Base-by-base conservation (phyloP, 106 monocot genomes). In the Iris macrosiphon region DNA sequence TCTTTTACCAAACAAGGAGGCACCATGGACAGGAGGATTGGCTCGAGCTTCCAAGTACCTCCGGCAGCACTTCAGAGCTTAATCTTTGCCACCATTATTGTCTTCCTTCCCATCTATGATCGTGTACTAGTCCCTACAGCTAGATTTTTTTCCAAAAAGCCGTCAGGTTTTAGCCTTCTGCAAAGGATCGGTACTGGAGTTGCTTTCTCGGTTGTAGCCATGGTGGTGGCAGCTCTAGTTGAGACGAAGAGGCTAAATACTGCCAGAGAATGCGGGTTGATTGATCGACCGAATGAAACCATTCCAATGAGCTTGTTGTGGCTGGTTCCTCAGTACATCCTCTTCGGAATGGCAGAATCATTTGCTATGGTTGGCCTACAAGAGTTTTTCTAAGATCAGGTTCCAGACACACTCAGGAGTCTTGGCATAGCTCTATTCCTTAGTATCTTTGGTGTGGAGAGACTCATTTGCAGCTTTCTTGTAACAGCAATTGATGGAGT, bases 161-260 rank as follows among this genome's bases (percentile, higher is more conserved):
- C 52, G 28, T 30, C 52, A 30, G 52, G 52, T 31, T 30, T 52
- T 22, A 31, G 30, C 1, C 28, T n/a, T 13, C 52, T 52, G 15
- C 52, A 52, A 52, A 27, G 52, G n/a, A 52, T 52, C 4, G 52
- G 52, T 31, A 52, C 30, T 0, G 52, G 52, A 4, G 2, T 52
- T 2, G 4, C 31, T 13, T n/a, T 52, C 13, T 52, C 52, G 5
- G 27, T 28, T 29, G 3, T 52, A 10, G 29, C 31, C 6, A 52
- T 52, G 52, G 52, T 31, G 29, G 31, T 29, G 7, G 17, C 52
- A 31, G 52, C 52, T 17, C 26, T 52, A 6, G 52, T 52, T 1
- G 52, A 52, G 52, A 52, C 4, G 52, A 52, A 52, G 26, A 52
- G 52, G 52, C 52, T 52, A 30, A 17, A 52, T 30, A 52, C 52